Percentiles rank a stretch among this genome's conserved stretches.
Evolutionary conservation across 352 stramenopile species (phyloP).

Genomic region (Pythium insidiosum): DNA sequence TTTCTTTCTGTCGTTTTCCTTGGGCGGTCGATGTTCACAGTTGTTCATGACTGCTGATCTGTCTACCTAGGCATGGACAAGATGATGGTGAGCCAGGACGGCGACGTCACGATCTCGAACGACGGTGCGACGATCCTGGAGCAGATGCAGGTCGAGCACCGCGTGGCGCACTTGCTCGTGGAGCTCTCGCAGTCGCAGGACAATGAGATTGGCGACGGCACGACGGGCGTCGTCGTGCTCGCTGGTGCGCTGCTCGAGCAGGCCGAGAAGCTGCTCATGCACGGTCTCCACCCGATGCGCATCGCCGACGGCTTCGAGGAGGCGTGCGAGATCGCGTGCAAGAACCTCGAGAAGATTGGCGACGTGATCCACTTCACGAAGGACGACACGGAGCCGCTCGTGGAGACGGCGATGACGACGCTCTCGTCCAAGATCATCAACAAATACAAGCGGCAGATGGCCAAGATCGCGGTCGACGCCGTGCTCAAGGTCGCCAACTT

Average conservation of each 20-base stretch:
- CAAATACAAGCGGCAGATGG: slow-evolving; percentile 98
- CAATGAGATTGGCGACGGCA: slow-evolving; percentile 99
- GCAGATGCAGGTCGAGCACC: slow-evolving; percentile 99
- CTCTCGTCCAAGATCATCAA: slow-evolving; percentile 99
- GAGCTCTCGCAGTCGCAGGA: slow-evolving; percentile 98
- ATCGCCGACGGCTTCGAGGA: slow-evolving; percentile 99
- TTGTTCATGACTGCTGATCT: no score
- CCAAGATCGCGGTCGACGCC: slow-evolving; percentile 97
- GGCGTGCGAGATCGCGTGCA: slow-evolving; percentile 94
- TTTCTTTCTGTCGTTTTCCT: no score
- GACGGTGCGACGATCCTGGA: slow-evolving; percentile 99
- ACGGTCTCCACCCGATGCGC: slow-evolving; percentile 97
- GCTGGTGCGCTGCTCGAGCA: slow-evolving; percentile 96
- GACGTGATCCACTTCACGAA: slow-evolving; percentile 95
- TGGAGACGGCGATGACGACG: slow-evolving; percentile 98
- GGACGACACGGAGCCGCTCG: slow-evolving; percentile 92
- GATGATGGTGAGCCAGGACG: slow-evolving; percentile 99
- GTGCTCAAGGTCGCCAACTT: slow-evolving; percentile 98
- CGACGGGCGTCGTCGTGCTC: slow-evolving; percentile 99
- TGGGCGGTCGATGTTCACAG: no score
- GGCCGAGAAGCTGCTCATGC: slow-evolving; percentile 93
- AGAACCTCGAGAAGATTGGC: slow-evolving; percentile 92
- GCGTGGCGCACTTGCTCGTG: slow-evolving; percentile 97
- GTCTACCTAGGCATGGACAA: slow-evolving; percentile 95
- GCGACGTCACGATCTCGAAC: slow-evolving; percentile 99